phyloP scores from a whole-genome alignment of 768 basidiomycete species.

The Suillus spraguei region DNA sequence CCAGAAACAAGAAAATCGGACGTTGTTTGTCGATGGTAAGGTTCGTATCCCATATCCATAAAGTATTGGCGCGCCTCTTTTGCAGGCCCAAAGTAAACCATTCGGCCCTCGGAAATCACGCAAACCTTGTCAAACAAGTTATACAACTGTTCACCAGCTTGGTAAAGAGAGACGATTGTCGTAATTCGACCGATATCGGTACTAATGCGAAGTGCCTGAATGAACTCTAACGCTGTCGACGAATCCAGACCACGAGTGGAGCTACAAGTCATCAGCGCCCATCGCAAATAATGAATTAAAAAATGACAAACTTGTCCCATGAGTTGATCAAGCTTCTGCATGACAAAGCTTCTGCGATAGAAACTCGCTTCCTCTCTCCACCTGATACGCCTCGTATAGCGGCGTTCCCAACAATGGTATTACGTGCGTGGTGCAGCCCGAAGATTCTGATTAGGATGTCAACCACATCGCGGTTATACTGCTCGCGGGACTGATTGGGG shows the following conservation, averaged over 20 bases:
- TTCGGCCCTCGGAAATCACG: conserved; percentile 78
- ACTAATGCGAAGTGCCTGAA: conserved; percentile 75
- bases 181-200: conserved; percentile 84
- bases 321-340: conserved; percentile 5
- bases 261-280: not conserved
- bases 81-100: conserved; percentile 80
- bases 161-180: conserved; percentile 73
- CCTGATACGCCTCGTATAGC: conserved; percentile 83
- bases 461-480: conserved; percentile 58
- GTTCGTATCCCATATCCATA: conserved; percentile 59
- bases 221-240: conserved; percentile 87
- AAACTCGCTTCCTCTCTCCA: conserved; percentile 79
- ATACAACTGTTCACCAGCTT: conserved; percentile 81
- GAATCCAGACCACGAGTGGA: conserved; percentile 82
- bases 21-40: conserved; percentile 59
- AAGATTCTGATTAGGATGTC: conserved; percentile 75
- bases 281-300: not conserved
- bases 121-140: conserved; percentile 86
- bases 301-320: conserved; percentile 3
- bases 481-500: conserved; percentile 62
- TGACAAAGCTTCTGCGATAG: conserved; percentile 73
- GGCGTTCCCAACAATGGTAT: conserved; percentile 85
- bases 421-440: conserved; percentile 77
- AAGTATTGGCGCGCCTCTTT: conserved; percentile 80
- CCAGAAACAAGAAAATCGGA: conserved; percentile 58